These are phyloP conservation scores for Copromyces sp. DNA, from an alignment of 495 filamentous ascomycete genomes.

Conservation along the genomic window DNA sequence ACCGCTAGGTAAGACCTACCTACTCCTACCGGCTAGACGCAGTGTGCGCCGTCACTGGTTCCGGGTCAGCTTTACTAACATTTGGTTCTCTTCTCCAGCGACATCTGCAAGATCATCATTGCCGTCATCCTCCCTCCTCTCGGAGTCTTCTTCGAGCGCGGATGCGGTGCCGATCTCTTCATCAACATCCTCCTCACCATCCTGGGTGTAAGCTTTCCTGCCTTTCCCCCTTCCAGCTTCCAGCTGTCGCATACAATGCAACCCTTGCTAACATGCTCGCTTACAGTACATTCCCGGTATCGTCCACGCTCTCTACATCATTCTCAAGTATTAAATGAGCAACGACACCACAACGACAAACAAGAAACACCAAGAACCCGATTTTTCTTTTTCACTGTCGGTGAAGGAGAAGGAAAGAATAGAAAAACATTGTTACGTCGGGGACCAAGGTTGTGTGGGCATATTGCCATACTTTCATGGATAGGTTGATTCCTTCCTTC, in stretches of 20 bases:
- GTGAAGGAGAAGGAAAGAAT: not conserved
- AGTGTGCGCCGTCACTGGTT: not conserved
- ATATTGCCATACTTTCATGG: not conserved
- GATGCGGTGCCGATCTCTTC: slow-evolving; percentile 75
- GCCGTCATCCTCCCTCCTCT: slow-evolving; percentile 81
- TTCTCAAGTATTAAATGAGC: slow-evolving; percentile 34
- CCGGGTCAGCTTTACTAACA: not conserved
- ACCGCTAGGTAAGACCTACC: slow-evolving; percentile 45
- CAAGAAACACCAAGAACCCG: not conserved
- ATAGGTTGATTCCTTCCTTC: not conserved
- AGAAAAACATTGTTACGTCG: not conserved
- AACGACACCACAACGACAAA: not conserved
- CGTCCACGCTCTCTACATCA: slow-evolving; percentile 53
- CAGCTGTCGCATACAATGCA: not conserved
- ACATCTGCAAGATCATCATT: slow-evolving; percentile 88
- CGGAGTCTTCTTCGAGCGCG: slow-evolving; percentile 81
- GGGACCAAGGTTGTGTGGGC: not conserved
- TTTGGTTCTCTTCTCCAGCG: slow-evolving; percentile 36
- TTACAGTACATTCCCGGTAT: slow-evolving; percentile 45
- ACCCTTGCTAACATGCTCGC: not conserved
- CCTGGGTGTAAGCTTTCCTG: slow-evolving; percentile 51
- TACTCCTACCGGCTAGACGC: not conserved
- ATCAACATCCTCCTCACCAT: slow-evolving; percentile 91
- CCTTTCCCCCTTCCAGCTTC: not conserved
- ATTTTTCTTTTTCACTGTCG: not conserved